Percentiles rank a stretch among this genome's conserved stretches.
These are phyloP conservation scores for Acer yangbiense DNA, from an alignment of 345 rosid genomes.

Conservation along the genomic window DNA sequence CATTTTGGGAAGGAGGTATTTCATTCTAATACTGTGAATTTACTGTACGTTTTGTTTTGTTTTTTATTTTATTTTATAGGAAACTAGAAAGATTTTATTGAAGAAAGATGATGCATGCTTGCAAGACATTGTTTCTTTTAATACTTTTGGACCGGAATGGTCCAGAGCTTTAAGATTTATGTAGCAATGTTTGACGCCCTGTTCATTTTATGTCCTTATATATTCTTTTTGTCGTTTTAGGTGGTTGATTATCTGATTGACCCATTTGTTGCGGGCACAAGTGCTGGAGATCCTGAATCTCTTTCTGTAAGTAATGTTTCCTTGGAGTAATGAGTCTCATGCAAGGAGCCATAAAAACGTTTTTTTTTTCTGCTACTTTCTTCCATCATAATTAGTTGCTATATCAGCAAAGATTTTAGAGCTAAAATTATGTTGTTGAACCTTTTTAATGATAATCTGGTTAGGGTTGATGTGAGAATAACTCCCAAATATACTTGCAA, in stretches of 20 bases:
- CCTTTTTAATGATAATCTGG: background rate
- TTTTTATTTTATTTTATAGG: no score
- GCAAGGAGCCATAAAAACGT: constrained; percentile 5
- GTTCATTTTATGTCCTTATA: constrained; percentile 17
- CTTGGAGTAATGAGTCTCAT: constrained; percentile 16
- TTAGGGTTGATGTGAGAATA: background rate
- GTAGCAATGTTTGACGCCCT: background rate
- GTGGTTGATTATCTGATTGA: constrained; percentile 94
- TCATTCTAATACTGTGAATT: constrained; percentile 11
- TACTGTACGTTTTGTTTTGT: background rate
- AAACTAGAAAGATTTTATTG: no score
- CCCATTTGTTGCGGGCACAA: constrained; percentile 95
- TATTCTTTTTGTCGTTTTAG: constrained; percentile 37
- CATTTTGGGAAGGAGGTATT: constrained; percentile 92
- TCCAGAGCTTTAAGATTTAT: constrained; percentile 4
- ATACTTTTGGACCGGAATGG: background rate
- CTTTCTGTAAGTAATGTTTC: constrained; percentile 76
- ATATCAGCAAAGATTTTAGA: background rate
- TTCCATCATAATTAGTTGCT: background rate
- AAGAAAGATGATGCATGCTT: constrained; percentile 1
- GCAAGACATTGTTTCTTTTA: background rate
- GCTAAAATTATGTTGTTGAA: background rate
- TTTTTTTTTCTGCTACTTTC: background rate
- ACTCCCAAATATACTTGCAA: background rate
- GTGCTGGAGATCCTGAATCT: constrained; percentile 84